phyloP scores from a whole-genome alignment of 352 stramenopile species.

The Globisporangium emineosum region DNA sequence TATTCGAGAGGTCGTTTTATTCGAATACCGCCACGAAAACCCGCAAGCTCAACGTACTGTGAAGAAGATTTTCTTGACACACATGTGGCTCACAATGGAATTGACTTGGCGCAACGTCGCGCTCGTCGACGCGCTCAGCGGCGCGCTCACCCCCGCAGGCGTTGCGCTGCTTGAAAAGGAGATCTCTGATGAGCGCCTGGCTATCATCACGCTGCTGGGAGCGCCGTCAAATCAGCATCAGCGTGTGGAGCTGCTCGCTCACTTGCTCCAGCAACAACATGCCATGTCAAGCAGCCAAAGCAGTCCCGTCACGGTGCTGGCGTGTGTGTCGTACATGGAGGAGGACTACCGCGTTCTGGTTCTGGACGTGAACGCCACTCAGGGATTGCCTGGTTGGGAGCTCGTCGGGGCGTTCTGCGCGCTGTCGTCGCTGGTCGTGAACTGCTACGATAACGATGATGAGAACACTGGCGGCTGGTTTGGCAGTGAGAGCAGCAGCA shows the following conservation, averaged over 20 bases:
- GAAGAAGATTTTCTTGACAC: too few relatives aligned
- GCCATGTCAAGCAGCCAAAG: conserved; percentile 8
- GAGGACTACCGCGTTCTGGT: conserved; percentile 56
- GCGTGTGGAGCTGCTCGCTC: conserved; percentile 29
- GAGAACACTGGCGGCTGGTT: conserved; percentile 1
- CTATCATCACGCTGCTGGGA: conserved; percentile 44
- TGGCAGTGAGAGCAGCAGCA: neutral
- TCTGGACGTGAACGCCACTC: conserved; percentile 28
- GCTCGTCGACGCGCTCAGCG: conserved; percentile 32
- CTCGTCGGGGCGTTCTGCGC: conserved; percentile 45
- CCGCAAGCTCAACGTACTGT: too few relatives aligned
- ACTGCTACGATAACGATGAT: conserved; percentile 24
- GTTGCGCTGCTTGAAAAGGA: conserved; percentile 37
- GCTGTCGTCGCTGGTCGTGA: conserved; percentile 68
- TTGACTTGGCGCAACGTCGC: conserved; percentile 38
- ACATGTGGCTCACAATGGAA: too few relatives aligned
- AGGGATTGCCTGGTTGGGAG: conserved; percentile 3
- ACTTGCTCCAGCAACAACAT: conserved; percentile 26
- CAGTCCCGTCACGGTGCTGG: conserved; percentile 34
- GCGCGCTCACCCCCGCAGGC: conserved; percentile 32
- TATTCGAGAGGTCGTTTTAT: too few relatives aligned
- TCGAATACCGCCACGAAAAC: too few relatives aligned
- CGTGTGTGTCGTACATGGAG: conserved; percentile 38
- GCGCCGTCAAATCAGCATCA: conserved; percentile 25
- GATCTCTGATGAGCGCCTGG: conserved; percentile 49